Percentiles rank a stretch among this genome's conserved stretches.
phyloP scores from a whole-genome alignment of 1,284 basidiomycete genomes.

The Malassezia nana region DNA sequence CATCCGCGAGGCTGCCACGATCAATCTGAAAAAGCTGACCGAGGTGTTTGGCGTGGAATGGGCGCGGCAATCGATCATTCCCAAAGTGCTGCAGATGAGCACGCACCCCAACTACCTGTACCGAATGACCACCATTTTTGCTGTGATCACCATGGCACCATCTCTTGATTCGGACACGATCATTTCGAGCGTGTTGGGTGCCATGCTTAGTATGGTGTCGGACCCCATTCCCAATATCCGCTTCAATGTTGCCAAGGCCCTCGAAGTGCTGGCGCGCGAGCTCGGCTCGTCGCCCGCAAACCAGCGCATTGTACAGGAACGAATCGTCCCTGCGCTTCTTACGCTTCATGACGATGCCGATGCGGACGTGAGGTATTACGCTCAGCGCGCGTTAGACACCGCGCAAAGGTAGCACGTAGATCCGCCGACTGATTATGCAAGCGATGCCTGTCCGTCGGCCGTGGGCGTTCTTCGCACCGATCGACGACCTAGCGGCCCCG shows the following conservation, averaged over 20 bases:
- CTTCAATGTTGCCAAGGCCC: conserved; percentile 91
- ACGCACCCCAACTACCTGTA: conserved; percentile 94
- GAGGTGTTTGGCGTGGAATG: conserved; percentile 98
- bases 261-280: conserved; percentile 61
- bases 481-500: not conserved
- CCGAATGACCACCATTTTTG: conserved; percentile 98
- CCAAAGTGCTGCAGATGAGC: conserved; percentile 95
- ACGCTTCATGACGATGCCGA: conserved; percentile 81
- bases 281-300: conserved; percentile 64
- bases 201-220: conserved; percentile 69
- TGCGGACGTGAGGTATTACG: conserved; percentile 77
- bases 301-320: conserved; percentile 61
- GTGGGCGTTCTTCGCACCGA: not conserved
- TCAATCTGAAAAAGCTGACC: conserved; percentile 92
- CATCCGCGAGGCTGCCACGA: conserved; percentile 92
- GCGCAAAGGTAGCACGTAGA: conserved; percentile 3
- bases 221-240: conserved; percentile 98
- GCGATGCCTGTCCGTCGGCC: not conserved
- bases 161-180: conserved; percentile 81
- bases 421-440: not conserved
- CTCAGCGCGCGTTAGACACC: conserved; percentile 49
- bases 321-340: conserved; percentile 71
- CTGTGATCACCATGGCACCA: conserved; percentile 91
- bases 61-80: conserved; percentile 87
- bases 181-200: conserved; percentile 71